Evolutionary conservation across 2,329 filamentous ascomycete species (phyloP).

Genomic region (Aspergillus sp.): DNA sequence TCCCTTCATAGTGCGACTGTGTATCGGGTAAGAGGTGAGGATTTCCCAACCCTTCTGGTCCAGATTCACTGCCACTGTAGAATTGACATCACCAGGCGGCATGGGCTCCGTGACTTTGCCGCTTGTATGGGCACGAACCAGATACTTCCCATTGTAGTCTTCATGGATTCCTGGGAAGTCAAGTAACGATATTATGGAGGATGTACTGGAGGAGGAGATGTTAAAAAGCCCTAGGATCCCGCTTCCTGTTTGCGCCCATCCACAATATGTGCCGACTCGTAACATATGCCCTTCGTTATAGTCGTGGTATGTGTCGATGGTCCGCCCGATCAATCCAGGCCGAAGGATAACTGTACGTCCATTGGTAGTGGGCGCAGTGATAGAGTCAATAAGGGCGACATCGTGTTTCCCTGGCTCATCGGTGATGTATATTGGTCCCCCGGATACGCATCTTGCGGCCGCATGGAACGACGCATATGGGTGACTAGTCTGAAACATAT

Average conservation of each 20-base stretch:
- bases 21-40: slow-evolving; percentile 68
- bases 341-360: slow-evolving; percentile 78
- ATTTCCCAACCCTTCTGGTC: slow-evolving; percentile 73
- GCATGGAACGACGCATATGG: slow-evolving; percentile 80
- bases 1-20: slow-evolving; percentile 46
- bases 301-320: slow-evolving; percentile 68
- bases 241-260: slow-evolving; percentile 64
- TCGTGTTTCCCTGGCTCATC: slow-evolving; percentile 83
- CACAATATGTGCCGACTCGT: slow-evolving; percentile 76
- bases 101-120: slow-evolving; percentile 54
- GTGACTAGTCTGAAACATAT: slow-evolving; percentile 69
- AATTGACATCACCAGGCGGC: slow-evolving; percentile 27
- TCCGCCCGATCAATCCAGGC: slow-evolving; percentile 70
- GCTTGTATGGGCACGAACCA: slow-evolving; percentile 69
- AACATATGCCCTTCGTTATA: slow-evolving; percentile 73
- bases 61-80: slow-evolving; percentile 63
- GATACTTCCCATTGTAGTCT: slow-evolving; percentile 54
- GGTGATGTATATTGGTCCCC: slow-evolving; percentile 92
- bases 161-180: slow-evolving; percentile 69
- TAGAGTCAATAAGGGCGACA: slow-evolving; percentile 69
- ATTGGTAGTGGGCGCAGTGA: slow-evolving; percentile 70
- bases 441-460: slow-evolving; percentile 82
- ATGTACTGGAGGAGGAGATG: slow-evolving; percentile 59
- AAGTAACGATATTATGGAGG: slow-evolving; percentile 67
- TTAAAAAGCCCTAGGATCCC: slow-evolving; percentile 86